phyloP scores from a whole-genome alignment of 2,329 filamentous ascomycete species.

The Emergomyces africanus region DNA sequence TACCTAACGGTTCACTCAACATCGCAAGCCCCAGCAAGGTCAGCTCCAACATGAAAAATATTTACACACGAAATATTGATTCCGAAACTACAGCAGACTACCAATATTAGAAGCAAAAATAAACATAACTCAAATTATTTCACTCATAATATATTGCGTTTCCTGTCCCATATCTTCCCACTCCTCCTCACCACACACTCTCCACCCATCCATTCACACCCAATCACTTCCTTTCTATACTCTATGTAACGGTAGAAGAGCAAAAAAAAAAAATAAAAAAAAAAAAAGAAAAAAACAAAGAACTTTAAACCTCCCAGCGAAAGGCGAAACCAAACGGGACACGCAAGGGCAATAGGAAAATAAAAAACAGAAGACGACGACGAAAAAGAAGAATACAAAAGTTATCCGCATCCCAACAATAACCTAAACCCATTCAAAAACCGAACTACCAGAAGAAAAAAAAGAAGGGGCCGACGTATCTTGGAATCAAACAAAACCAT shows the following conservation, averaged over 20 bases:
- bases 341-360: neutral
- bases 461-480: neutral
- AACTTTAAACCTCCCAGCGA: neutral
- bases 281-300: no score
- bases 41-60: no score
- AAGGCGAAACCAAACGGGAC: neutral
- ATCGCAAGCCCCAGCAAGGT: no score
- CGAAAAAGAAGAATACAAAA: neutral
- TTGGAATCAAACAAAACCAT: neutral
- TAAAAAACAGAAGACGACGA: neutral
- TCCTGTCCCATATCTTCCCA: neutral
- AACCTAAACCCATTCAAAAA: neutral
- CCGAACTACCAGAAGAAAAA: neutral
- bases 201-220: neutral
- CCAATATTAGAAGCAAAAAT: neutral
- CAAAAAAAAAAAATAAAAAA: no score
- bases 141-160: neutral
- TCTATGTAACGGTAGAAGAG: neutral
- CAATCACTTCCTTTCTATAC: neutral
- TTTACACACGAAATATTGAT: no score
- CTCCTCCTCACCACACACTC: neutral
- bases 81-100: neutral
- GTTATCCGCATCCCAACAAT: neutral
- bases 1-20: no score
- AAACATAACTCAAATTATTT: neutral